Conservation (phyloP, 2,329 filamentous ascomycete species). For the Nothophaeocryptopus gaeumannii region DNA sequence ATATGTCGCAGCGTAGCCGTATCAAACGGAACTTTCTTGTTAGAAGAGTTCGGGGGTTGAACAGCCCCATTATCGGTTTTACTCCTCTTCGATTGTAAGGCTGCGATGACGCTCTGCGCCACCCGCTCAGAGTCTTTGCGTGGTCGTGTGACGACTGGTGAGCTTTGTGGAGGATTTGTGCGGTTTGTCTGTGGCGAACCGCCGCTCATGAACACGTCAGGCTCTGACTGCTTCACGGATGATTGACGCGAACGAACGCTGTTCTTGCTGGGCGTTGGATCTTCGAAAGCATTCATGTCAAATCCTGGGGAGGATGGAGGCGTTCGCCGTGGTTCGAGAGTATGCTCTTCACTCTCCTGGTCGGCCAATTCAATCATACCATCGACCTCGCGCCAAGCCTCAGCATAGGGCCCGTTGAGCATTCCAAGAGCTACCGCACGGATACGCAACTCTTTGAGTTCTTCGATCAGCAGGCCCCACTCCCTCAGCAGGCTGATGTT, state of each 20-base stretch:
- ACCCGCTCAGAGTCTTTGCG: constrained; percentile 58
- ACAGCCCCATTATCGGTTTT: constrained; percentile 28
- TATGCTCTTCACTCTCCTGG: constrained; percentile 59
- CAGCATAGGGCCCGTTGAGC: constrained; percentile 56
- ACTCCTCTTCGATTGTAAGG: constrained; percentile 46
- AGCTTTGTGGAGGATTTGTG: constrained; percentile 12
- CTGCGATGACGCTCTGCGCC: constrained; percentile 61
- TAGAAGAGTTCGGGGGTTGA: constrained; percentile 23
- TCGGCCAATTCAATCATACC: constrained; percentile 83
- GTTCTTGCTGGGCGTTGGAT: constrained; percentile 26
- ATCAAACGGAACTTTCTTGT: constrained; percentile 63
- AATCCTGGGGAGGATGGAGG: constrained; percentile 57
- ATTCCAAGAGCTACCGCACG: constrained; percentile 68
- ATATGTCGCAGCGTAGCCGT: constrained; percentile 63
- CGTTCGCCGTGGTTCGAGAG: constrained; percentile 49
- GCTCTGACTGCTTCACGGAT: constrained; percentile 1
- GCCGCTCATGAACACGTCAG: not conserved
- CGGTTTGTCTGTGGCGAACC: not conserved
- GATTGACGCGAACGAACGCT: constrained; percentile 5
- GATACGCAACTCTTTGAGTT: constrained; percentile 72
- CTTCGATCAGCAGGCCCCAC: constrained; percentile 76
- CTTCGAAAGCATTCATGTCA: constrained; percentile 59
- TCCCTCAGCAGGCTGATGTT: constrained; percentile 83
- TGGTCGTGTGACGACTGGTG: constrained; percentile 41
- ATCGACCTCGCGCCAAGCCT: constrained; percentile 75